Evolutionary conservation across 2,329 filamentous ascomycete genomes (phyloP), one percentile per base, ranked within the genome.

Genomic region (Plenodomus tracheiphilus): DNA sequence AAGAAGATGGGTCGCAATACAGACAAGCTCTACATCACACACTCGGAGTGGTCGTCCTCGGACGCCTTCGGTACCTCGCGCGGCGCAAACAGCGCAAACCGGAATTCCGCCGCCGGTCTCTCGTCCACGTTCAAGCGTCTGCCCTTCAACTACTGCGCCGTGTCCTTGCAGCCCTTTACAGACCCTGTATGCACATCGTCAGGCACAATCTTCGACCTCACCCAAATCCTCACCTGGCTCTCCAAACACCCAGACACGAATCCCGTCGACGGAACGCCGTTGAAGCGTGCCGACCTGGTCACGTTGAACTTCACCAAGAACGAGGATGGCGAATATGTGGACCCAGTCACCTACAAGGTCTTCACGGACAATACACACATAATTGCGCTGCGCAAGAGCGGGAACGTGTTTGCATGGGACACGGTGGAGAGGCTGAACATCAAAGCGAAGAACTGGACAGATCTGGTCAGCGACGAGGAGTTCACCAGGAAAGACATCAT

Each of bases 351-450:
- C 0, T 97, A 89, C 80, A 99, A 99, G 73, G 89, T 96, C 36
- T 91, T 99, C 66, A 99, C 94, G 39, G 91, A 99, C 71, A 97
- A 97, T 73, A 97, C 94, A 3, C 94, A 97, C 73, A 90, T 99
- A 49, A 90, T 97, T 39, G 93, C 92, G 15, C 80, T 99, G 55
- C 82, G 85, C 48, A 88, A 81, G 46, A 93, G 92, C 49, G 93
- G 93, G 41, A 99, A 99, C 74, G 94, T 96, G 4, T 99, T 97
- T 70, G 86, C 92, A 1, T 97, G 88, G 84, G 95, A 99, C 66
- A 99, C 95, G 1, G 85, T 99, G 32, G 90, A 97, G 74, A 83
- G 89, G 62, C 84, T 99, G 77, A 99, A 99, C 72, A 87, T 99
- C 74, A 97, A 97, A 77, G 82, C 91, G 41, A 97, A 97, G 81